Evolutionary conservation across 305 asterid genomes (phyloP), one percentile per base, ranked within the genome.

Genomic region (Ilex paraguariensis): DNA sequence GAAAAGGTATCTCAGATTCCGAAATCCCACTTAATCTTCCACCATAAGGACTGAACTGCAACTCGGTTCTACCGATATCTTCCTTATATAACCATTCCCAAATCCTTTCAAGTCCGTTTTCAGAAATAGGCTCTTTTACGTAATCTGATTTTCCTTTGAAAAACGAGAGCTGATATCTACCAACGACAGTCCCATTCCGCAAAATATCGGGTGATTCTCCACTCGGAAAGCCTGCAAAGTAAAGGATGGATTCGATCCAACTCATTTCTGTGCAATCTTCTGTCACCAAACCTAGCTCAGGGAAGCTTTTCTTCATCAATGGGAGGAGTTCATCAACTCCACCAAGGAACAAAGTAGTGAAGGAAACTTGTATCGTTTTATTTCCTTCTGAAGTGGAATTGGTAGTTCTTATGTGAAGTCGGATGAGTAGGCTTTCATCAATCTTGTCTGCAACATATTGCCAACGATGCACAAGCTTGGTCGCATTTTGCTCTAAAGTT

Each of bases 131-230:
- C 8, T 15, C 13, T 5, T 54, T n/a, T 2, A 54, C 58, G n/a
- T 12, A n/a, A 12, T 54, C 58, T 54, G 58, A 54, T 30, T 54
- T 54, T 14, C 32, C 58, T 54, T 54, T 54, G 31, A 54, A n/a
- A 14, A 15, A 54, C 0, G 9, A 36, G 42, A 1, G 0, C 9
- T 8, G 7, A 36, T 50, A 12, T 15, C n/a, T 12, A 5, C 6
- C n/a, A 50, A 5, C 54, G 2, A 11, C 16, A 12, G n/a, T 50
- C 17, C 54, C 13, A 15, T 13, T 50, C 0, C 5, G 54, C 6
- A 50, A 11, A 15, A 50, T 4, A 12, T 13, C 17, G 13, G 54
- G n/a, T 50, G 54, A 15, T 13, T 12, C 54, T 13, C 16, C 17
- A 12, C 17, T 50, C 6, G 54, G 9, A 11, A 50, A 50, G 11